Evolutionary conservation across 441 rosid species (phyloP).

Genomic region (Raphanus hybrid): DNA sequence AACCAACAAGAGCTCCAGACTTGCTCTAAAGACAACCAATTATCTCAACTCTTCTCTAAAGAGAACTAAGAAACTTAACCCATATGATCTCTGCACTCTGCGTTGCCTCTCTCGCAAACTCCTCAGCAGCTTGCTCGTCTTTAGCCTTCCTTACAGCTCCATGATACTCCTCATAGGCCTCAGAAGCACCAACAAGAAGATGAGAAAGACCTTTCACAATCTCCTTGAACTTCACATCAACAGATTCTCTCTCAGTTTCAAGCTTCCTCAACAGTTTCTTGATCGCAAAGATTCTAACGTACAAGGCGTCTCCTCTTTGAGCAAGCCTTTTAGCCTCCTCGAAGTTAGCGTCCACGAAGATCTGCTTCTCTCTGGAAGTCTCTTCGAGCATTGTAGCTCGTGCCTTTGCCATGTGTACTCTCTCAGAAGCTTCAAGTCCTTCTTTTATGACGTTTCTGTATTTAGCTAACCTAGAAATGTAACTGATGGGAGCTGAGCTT

Average conservation of each 20-base stretch:
- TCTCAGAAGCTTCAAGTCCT: conserved; percentile 41
- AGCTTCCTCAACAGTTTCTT: conserved; percentile 35
- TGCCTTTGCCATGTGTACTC: conserved; percentile 29
- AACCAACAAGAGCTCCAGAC: conserved; percentile 26
- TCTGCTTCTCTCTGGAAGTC: conserved; percentile 32
- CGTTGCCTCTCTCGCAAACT: conserved; percentile 36
- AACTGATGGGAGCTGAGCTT: conserved; percentile 37
- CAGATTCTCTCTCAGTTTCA: conserved; percentile 28
- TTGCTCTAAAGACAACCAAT: conserved; percentile 30
- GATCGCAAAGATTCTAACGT: conserved; percentile 36
- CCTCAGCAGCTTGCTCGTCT: conserved; percentile 39
- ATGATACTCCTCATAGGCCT: conserved; percentile 42
- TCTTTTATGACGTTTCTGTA: conserved; percentile 35
- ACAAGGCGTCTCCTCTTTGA: conserved; percentile 35
- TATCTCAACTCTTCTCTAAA: conserved; percentile 34
- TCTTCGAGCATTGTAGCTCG: conserved; percentile 27
- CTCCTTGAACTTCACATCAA: conserved; percentile 25
- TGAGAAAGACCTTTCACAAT: conserved; percentile 10
- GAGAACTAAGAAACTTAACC: conserved; percentile 42
- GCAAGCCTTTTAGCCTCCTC: conserved; percentile 32
- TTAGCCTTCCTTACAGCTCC: conserved; percentile 30
- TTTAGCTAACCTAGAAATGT: conserved; percentile 37
- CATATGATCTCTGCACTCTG: conserved; percentile 38
- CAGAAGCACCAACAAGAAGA: conserved; percentile 36
- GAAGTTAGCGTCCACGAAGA: conserved; percentile 24